A percentile compares a stretch with the other conserved stretches of the same genome.
Conservation (phyloP, 1,284 basidiomycete genomes). For the Rhodotorula sp. region DNA sequence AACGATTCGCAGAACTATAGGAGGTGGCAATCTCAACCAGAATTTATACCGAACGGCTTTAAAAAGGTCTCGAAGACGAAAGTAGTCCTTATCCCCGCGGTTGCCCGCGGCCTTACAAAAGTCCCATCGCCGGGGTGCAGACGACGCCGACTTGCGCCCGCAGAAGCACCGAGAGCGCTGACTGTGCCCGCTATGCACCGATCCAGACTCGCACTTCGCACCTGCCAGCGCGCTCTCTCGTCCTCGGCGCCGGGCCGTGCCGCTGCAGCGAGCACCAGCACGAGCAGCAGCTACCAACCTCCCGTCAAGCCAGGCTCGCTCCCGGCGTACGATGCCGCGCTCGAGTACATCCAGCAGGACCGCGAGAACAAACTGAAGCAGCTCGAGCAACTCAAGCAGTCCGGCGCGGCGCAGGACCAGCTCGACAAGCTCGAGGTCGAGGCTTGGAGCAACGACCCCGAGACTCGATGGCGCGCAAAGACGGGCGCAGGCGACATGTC, state of each 20-base stretch:
- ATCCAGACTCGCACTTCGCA: conserved; percentile 8
- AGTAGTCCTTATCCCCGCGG: too few relatives aligned
- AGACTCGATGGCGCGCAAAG: conserved; percentile 68
- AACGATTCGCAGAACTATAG: too few relatives aligned
- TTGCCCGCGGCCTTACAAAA: too few relatives aligned
- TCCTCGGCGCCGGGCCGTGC: conserved; percentile 5
- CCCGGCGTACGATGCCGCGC: conserved; percentile 78
- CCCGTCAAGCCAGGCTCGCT: conserved; percentile 64
- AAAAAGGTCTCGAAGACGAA: too few relatives aligned
- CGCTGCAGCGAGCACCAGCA: not conserved
- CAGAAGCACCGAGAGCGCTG: not conserved
- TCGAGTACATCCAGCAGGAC: conserved; percentile 61
- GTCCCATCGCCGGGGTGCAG: not conserved
- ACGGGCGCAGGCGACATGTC: conserved; percentile 62
- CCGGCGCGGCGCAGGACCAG: conserved; percentile 44
- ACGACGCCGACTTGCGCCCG: not conserved
- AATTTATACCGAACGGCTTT: too few relatives aligned
- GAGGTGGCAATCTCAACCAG: too few relatives aligned
- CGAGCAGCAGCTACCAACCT: conserved; percentile 16
- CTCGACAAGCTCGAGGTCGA: conserved; percentile 61
- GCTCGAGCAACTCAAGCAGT: conserved; percentile 48
- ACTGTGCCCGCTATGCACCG: conserved; percentile 16
- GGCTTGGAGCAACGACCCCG: conserved; percentile 71
- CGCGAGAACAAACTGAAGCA: conserved; percentile 53
- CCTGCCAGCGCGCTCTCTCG: conserved; percentile 17